These are phyloP conservation scores for Peronospora tabacina DNA, from an alignment of 352 stramenopile species.

Conservation along the genomic window DNA sequence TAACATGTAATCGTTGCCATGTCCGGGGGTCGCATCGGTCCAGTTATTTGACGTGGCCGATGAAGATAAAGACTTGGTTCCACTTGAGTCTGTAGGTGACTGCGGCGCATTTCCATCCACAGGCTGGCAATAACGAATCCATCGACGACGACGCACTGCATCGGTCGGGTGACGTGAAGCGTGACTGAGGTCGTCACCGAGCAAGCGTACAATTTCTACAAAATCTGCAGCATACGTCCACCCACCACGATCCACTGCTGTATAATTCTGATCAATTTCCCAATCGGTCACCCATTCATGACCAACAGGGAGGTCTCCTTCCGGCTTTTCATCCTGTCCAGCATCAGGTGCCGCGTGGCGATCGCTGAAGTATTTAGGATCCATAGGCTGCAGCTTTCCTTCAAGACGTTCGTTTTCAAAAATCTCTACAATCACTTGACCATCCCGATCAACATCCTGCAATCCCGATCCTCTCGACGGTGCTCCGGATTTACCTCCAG, in stretches of 20 bases:
- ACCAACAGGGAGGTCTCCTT: slow-evolving; percentile 53
- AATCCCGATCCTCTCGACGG: slow-evolving; percentile 41
- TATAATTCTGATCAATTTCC: slow-evolving; percentile 80
- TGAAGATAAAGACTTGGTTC: slow-evolving; percentile 31
- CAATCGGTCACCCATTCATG: slow-evolving; percentile 78
- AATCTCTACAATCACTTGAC: slow-evolving; percentile 67
- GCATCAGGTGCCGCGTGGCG: slow-evolving; percentile 39
- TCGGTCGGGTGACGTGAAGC: slow-evolving; percentile 75
- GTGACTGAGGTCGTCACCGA: slow-evolving; percentile 77
- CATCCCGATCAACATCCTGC: slow-evolving; percentile 59
- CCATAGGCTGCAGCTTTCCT: slow-evolving; percentile 53
- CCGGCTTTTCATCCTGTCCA: slow-evolving; percentile 60
- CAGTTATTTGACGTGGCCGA: slow-evolving; percentile 45
- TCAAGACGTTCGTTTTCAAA: slow-evolving; percentile 84
- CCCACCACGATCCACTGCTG: slow-evolving; percentile 65
- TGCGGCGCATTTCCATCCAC: slow-evolving; percentile 36
- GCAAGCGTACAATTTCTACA: slow-evolving; percentile 58
- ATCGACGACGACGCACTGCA: slow-evolving; percentile 63
- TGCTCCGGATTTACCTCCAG: slow-evolving; percentile 19
- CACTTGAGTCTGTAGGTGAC: slow-evolving; percentile 45
- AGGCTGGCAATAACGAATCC: slow-evolving; percentile 66
- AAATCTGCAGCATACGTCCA: slow-evolving; percentile 85
- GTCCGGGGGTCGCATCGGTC: slow-evolving; percentile 32
- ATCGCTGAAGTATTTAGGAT: slow-evolving; percentile 73
- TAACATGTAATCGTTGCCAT: slow-evolving; percentile 31